Evolutionary conservation across 768 basidiomycete genomes (phyloP).

Genomic region (Leccinellum luteum): DNA sequence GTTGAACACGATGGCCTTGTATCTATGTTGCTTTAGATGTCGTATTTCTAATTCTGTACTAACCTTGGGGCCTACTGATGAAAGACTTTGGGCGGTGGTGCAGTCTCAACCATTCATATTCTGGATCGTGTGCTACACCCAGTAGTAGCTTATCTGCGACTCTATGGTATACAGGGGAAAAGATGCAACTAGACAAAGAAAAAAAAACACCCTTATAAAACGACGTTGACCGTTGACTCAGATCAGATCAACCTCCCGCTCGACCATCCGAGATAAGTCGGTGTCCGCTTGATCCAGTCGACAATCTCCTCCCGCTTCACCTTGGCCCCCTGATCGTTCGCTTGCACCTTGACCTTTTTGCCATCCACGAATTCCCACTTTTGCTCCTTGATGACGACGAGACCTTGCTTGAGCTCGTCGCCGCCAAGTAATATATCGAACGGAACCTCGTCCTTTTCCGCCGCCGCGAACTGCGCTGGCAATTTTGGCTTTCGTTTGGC

Average conservation of each 20-base stretch:
- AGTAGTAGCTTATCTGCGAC: background rate
- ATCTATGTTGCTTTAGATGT: too few relatives aligned
- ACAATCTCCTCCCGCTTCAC: conserved; percentile 63
- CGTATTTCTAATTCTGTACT: too few relatives aligned
- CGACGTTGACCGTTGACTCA: background rate
- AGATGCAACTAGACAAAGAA: background rate
- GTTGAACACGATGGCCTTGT: too few relatives aligned
- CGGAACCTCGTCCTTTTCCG: conserved; percentile 89
- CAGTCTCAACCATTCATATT: too few relatives aligned
- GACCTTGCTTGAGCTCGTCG: conserved; percentile 79
- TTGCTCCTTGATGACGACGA: conserved; percentile 92
- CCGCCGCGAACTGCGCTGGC: conserved; percentile 80
- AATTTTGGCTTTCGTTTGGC: conserved; percentile 92
- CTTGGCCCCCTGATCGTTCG: conserved; percentile 60
- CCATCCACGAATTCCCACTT: conserved; percentile 74
- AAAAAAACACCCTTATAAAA: background rate
- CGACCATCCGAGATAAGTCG: conserved; percentile 31
- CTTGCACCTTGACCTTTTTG: conserved; percentile 61
- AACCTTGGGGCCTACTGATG: too few relatives aligned
- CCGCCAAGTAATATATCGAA: conserved; percentile 91
- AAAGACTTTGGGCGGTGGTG: too few relatives aligned
- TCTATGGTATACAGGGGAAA: background rate
- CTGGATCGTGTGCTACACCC: background rate
- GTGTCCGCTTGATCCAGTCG: conserved; percentile 53
- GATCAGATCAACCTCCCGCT: conserved; percentile 28